phyloP scores from a whole-genome alignment of 345 rosid species.

The Psidium friedrichsthalianum region DNA sequence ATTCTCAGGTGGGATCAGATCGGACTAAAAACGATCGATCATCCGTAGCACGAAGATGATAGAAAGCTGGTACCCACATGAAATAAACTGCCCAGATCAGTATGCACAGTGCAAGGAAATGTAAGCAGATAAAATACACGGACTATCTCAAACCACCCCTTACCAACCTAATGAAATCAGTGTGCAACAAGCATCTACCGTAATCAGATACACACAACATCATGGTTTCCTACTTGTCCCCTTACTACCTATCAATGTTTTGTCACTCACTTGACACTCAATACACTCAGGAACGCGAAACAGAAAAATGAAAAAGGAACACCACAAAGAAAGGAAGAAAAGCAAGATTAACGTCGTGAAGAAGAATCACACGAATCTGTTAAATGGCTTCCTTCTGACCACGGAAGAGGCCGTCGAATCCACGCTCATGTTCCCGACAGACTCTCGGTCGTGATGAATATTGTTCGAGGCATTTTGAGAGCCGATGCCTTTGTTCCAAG shows the following conservation, averaged over 20 bases:
- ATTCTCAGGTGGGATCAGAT: no score
- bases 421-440: conserved; percentile 53
- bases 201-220: neutral
- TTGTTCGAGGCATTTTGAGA: conserved; percentile 16
- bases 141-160: neutral
- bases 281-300: neutral
- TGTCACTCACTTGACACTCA: neutral
- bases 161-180: neutral
- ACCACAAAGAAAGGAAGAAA: neutral
- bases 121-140: neutral
- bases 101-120: neutral
- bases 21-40: no score
- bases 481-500: conserved; percentile 35
- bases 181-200: neutral
- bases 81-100: neutral
- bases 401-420: conserved; percentile 71
- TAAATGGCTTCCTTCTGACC: conserved; percentile 73
- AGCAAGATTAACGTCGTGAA: neutral
- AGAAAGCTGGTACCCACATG: neutral
- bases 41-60: neutral
- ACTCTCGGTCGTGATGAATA: conserved; percentile 31
- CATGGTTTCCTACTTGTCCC: conserved; percentile 18
- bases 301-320: neutral
- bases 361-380: conserved; percentile 80
- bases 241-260: conserved; percentile 29